Evolutionary conservation across 1,284 basidiomycete species (phyloP).

Genomic region (Fomes fomentarius): DNA sequence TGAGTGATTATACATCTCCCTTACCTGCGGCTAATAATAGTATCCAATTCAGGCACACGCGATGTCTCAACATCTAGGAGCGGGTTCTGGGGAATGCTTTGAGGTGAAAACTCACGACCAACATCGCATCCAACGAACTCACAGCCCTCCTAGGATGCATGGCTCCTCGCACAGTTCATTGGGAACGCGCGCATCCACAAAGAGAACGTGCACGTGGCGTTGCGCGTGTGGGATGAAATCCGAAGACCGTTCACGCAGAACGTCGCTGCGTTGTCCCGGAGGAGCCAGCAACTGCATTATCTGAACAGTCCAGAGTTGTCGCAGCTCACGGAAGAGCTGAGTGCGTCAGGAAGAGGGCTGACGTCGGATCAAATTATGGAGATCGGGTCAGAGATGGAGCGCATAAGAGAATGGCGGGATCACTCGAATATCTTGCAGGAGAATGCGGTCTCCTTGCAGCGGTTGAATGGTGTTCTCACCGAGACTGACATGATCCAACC

Average conservation of each 20-base stretch:
- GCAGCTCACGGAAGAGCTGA: conserved; percentile 4
- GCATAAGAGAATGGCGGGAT: conserved; percentile 9
- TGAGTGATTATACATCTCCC: conserved; percentile 8
- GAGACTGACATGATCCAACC: no score
- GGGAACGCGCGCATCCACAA: background rate
- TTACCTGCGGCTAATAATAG: background rate
- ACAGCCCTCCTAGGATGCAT: background rate
- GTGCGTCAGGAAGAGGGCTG: background rate
- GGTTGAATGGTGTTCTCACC: background rate
- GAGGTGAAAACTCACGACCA: conserved; percentile 27
- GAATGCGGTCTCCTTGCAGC: conserved; percentile 1
- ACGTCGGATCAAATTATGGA: background rate
- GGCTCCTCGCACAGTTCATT: conserved; percentile 8
- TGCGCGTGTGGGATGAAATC: conserved; percentile 11
- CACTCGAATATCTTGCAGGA: conserved; percentile 3
- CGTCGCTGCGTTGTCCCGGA: conserved; percentile 1
- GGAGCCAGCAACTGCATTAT: conserved; percentile 9
- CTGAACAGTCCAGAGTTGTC: conserved; percentile 5
- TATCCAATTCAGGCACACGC: conserved; percentile 5
- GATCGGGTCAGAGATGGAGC: conserved; percentile 1
- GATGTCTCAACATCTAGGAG: conserved; percentile 39
- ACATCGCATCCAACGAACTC: background rate
- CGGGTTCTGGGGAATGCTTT: conserved; percentile 43
- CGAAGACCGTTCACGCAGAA: conserved; percentile 9
- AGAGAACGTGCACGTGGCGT: background rate